phyloP scores from a whole-genome alignment of 2,329 filamentous ascomycete genomes.

The Knoxdaviesia capensis region DNA sequence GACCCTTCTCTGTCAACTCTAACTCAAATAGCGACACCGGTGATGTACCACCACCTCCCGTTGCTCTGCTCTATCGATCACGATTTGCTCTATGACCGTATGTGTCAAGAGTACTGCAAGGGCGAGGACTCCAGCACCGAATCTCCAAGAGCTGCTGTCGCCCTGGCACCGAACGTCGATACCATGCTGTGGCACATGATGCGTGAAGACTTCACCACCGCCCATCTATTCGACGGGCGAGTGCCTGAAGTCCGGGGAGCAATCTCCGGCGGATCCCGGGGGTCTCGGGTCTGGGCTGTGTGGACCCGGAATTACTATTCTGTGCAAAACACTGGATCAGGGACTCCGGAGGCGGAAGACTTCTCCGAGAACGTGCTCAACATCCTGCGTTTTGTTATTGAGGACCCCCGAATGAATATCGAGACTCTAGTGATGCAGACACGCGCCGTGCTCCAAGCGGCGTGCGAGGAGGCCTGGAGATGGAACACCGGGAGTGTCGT shows the following conservation, averaged over 20 bases:
- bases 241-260: constrained; percentile 49
- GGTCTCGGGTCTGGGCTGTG: constrained; percentile 44
- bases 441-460: constrained; percentile 41
- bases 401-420: constrained; percentile 21
- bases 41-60: too few species aligned
- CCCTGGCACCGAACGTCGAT: constrained; percentile 36
- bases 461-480: constrained; percentile 46
- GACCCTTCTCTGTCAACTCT: too few species aligned
- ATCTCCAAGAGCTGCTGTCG: constrained; percentile 19
- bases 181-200: constrained; percentile 60
- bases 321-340: too few species aligned
- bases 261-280: constrained; percentile 25
- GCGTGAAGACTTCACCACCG: constrained; percentile 60
- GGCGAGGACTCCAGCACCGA: too few species aligned
- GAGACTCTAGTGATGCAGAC: too few species aligned
- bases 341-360: constrained; percentile 17
- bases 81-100: too few species aligned
- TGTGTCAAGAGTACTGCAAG: too few species aligned
- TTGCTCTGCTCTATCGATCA: too few species aligned
- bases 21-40: too few species aligned
- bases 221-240: constrained; percentile 31
- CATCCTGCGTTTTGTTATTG: constrained; percentile 47
- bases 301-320: constrained; percentile 48
- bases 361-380: constrained; percentile 46
- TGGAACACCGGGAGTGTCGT: constrained; percentile 55